Conservation (phyloP, 2,329 filamentous ascomycete genomes). For the Lasiodiplodia citricola region DNA sequence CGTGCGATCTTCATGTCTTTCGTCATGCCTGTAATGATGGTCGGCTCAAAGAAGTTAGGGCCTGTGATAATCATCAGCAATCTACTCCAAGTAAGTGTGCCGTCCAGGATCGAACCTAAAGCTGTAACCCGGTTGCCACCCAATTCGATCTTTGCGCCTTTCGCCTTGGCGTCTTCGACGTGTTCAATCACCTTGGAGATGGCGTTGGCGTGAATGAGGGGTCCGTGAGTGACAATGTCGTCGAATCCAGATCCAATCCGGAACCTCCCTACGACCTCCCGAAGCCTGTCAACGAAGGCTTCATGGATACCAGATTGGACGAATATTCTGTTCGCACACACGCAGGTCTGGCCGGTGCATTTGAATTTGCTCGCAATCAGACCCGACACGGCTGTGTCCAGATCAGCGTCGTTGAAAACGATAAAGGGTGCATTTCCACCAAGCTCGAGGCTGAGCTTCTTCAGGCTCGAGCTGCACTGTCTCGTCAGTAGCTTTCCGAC, state of each 20-base stretch:
- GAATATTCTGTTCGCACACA: constrained; percentile 43
- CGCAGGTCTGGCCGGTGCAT: constrained; percentile 49
- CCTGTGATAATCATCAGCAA: neutral
- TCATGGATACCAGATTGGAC: constrained; percentile 46
- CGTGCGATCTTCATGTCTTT: constrained; percentile 40
- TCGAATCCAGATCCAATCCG: constrained; percentile 65
- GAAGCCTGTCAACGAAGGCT: constrained; percentile 43
- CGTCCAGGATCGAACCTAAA: constrained; percentile 28
- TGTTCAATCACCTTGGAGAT: constrained; percentile 64
- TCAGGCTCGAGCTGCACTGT: constrained; percentile 48
- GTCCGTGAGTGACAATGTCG: constrained; percentile 38
- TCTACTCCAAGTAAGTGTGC: neutral
- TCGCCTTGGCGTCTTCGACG: constrained; percentile 66
- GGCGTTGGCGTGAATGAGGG: constrained; percentile 61
- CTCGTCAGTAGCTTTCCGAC: constrained; percentile 48
- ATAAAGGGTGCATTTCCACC: constrained; percentile 52
- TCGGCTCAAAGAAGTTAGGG: constrained; percentile 20
- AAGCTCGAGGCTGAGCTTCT: constrained; percentile 50
- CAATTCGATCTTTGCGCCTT: constrained; percentile 66
- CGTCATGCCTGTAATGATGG: constrained; percentile 43
- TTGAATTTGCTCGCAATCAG: constrained; percentile 59
- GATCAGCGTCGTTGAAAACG: constrained; percentile 51
- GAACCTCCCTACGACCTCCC: constrained; percentile 61
- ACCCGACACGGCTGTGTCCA: constrained; percentile 45
- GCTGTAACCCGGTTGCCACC: constrained; percentile 57